Evolutionary conservation across 2,329 filamentous ascomycete genomes (phyloP).

Genomic region (Pseudocercospora musae): DNA sequence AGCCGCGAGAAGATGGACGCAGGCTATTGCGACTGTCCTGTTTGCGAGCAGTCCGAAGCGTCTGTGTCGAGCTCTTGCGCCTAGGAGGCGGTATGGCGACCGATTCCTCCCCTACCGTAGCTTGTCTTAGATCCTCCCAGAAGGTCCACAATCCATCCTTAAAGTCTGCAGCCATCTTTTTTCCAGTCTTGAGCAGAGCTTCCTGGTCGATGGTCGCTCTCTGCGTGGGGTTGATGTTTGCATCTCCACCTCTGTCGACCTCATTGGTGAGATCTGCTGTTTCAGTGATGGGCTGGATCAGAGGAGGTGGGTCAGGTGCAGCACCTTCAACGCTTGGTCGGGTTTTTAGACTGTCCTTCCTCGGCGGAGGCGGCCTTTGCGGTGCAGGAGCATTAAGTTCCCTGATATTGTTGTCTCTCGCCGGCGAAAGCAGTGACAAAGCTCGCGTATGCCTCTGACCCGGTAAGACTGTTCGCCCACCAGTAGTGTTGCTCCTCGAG

Average conservation of each 20-base stretch:
- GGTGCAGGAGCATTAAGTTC: not conserved
- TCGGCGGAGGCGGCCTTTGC: slow-evolving; percentile 19
- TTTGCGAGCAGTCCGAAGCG: slow-evolving; percentile 21
- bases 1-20: slow-evolving; percentile 22
- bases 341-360: slow-evolving; percentile 28
- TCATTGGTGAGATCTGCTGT: slow-evolving; percentile 4
- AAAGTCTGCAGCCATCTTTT: slow-evolving; percentile 85
- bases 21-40: slow-evolving; percentile 30
- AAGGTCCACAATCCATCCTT: slow-evolving; percentile 90
- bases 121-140: slow-evolving; percentile 90
- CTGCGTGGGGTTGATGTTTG: slow-evolving; percentile 33
- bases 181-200: slow-evolving; percentile 55
- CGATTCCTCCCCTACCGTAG: slow-evolving; percentile 91
- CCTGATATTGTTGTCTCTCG: slow-evolving; percentile 18
- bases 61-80: slow-evolving; percentile 29
- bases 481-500: slow-evolving; percentile 43
- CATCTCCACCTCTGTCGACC: slow-evolving; percentile 5
- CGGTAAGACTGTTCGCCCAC: slow-evolving; percentile 59
- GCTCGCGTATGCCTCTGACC: slow-evolving; percentile 61
- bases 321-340: not conserved
- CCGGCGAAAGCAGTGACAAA: slow-evolving; percentile 77
- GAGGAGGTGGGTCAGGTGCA: not conserved
- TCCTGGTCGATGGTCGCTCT: slow-evolving; percentile 44
- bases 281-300: slow-evolving; percentile 2
- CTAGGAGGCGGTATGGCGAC: slow-evolving; percentile 48